Evolutionary conservation across 148 eudicot genomes (phyloP).

Genomic region (Amaranthus cruentus): DNA sequence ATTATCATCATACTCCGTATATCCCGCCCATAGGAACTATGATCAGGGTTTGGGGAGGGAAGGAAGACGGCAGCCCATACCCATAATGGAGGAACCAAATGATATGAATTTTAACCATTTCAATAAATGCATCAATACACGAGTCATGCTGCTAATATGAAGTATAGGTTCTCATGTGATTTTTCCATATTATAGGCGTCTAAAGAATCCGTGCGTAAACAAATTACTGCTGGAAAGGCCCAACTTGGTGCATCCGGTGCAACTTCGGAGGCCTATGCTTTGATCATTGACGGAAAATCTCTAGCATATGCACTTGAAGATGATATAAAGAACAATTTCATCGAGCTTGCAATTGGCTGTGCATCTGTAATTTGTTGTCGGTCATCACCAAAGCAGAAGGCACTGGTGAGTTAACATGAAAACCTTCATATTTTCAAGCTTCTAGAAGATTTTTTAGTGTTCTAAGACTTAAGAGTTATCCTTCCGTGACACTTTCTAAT

Average conservation of each 20-base stretch:
- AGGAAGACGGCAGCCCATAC: too few relatives aligned
- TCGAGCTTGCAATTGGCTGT: constrained; percentile 73
- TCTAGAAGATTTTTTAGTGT: too few relatives aligned
- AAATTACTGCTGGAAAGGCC: constrained; percentile 58
- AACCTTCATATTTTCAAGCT: too few relatives aligned
- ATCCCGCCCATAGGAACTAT: too few relatives aligned
- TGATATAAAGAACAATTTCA: constrained; percentile 48
- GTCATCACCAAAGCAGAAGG: constrained; percentile 95
- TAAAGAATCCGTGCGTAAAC: constrained; percentile 56
- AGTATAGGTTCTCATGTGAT: constrained; percentile 9
- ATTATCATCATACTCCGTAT: too few relatives aligned
- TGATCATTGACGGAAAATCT: constrained; percentile 92
- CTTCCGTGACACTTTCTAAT: too few relatives aligned
- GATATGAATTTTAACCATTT: too few relatives aligned
- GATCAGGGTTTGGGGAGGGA: too few relatives aligned
- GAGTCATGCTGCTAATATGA: too few relatives aligned
- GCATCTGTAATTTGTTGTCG: constrained; percentile 98
- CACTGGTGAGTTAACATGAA: constrained; percentile 28
- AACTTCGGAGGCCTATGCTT: constrained; percentile 63
- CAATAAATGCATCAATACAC: too few relatives aligned
- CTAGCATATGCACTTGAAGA: constrained; percentile 79
- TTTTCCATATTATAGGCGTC: constrained; percentile 46
- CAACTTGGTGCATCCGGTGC: constrained; percentile 41
- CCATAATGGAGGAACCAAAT: too few relatives aligned
- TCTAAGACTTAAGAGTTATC: too few relatives aligned